Evolutionary conservation across 2,329 filamentous ascomycete species (phyloP).

Genomic region (Neocucurbitaria cava): DNA sequence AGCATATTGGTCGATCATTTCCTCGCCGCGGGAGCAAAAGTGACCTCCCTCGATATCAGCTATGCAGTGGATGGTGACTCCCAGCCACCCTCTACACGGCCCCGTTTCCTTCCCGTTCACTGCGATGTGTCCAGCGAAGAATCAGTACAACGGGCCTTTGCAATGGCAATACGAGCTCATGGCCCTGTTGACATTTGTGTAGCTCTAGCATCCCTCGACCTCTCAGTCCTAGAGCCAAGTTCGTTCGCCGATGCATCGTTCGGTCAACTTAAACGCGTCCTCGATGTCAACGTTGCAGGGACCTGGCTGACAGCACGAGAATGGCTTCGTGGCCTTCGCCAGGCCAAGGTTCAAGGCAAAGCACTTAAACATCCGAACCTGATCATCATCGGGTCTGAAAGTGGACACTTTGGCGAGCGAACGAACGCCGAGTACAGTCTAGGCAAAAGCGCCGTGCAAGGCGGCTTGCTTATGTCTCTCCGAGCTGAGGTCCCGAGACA

Average conservation of each 20-base stretch:
- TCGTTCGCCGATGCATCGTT: constrained; percentile 52
- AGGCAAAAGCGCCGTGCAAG: constrained; percentile 56
- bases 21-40: constrained; percentile 52
- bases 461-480: constrained; percentile 52
- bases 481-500: constrained; percentile 51
- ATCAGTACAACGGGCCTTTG: constrained; percentile 45
- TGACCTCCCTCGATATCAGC: constrained; percentile 48
- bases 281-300: constrained; percentile 53
- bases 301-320: constrained; percentile 50
- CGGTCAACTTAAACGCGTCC: constrained; percentile 49
- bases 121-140: constrained; percentile 48
- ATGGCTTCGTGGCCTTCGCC: constrained; percentile 51
- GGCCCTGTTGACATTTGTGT: constrained; percentile 52
- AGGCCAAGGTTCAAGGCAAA: constrained; percentile 22
- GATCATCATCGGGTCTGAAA: constrained; percentile 56
- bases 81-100: background rate
- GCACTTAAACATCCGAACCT: constrained; percentile 44
- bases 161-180: constrained; percentile 38
- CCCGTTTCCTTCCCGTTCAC: constrained; percentile 19
- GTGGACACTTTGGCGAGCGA: constrained; percentile 54
- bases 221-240: constrained; percentile 50
- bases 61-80: constrained; percentile 8
- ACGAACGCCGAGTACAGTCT: constrained; percentile 54
- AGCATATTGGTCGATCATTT: constrained; percentile 50
- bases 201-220: constrained; percentile 54